phyloP scores from a whole-genome alignment of 495 filamentous ascomycete genomes.

The Entonaema liquescens region DNA sequence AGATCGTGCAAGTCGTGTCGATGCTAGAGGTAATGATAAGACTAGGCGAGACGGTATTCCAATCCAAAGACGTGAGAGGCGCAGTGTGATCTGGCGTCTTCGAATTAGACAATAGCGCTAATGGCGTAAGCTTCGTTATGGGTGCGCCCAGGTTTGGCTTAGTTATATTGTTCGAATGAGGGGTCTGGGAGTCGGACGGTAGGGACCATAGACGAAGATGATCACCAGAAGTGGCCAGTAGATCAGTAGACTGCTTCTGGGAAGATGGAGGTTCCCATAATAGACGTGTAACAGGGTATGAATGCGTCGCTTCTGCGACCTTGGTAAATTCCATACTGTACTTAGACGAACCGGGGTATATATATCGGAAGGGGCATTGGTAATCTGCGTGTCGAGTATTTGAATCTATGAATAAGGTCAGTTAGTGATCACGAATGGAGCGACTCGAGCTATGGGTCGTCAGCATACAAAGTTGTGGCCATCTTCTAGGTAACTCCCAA shows the following conservation, averaged over 20 bases:
- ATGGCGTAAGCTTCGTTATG: slow-evolving; percentile 86
- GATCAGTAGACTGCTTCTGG: slow-evolving; percentile 94
- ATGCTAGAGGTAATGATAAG: slow-evolving; percentile 99
- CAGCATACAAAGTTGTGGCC: slow-evolving; percentile 91
- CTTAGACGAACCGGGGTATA: slow-evolving; percentile 71
- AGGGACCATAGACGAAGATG: slow-evolving; percentile 96
- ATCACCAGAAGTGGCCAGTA: slow-evolving; percentile 95
- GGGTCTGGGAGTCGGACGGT: slow-evolving; percentile 61
- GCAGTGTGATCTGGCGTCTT: slow-evolving; percentile 99
- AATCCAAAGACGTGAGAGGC: slow-evolving; percentile 94
- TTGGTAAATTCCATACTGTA: slow-evolving; percentile 89
- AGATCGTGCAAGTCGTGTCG: slow-evolving; percentile 99
- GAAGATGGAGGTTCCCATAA: slow-evolving; percentile 98
- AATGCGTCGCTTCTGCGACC: slow-evolving; percentile 96
- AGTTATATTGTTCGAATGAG: slow-evolving; percentile 77
- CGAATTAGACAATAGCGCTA: slow-evolving; percentile 94
- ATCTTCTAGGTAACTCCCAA: slow-evolving; percentile 97
- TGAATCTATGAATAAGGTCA: slow-evolving; percentile 74
- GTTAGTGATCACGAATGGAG: background rate
- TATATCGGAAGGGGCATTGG: slow-evolving; percentile 75
- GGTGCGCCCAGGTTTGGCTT: slow-evolving; percentile 69
- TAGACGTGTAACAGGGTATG: slow-evolving; percentile 95
- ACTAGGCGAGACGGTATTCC: slow-evolving; percentile 95
- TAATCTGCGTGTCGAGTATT: slow-evolving; percentile 89
- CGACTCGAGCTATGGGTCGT: background rate